Conservation (phyloP, 495 filamentous ascomycete genomes). For the Lasiosphaeris hirsuta region DNA sequence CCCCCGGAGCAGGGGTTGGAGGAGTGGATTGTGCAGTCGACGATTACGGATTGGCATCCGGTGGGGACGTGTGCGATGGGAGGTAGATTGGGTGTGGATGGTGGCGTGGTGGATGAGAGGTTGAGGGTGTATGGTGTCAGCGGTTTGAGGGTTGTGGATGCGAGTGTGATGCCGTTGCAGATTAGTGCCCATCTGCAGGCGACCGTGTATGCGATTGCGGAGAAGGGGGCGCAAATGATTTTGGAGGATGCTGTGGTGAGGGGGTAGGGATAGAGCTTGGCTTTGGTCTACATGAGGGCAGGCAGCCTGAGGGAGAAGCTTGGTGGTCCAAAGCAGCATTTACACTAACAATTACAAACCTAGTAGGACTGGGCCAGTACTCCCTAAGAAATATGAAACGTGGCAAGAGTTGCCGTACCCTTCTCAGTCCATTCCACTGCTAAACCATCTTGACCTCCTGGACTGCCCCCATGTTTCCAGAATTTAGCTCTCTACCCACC, state of each 20-base stretch:
- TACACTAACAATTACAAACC: too few relatives aligned
- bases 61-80: slow-evolving; percentile 55
- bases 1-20: slow-evolving; percentile 21
- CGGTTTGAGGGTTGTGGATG: slow-evolving; percentile 45
- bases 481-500: too few relatives aligned
- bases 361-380: too few relatives aligned
- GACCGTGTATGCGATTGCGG: slow-evolving; percentile 51
- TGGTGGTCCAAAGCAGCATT: too few relatives aligned
- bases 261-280: too few relatives aligned
- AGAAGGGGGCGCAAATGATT: slow-evolving; percentile 50
- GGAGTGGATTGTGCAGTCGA: slow-evolving; percentile 38
- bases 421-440: too few relatives aligned
- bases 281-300: too few relatives aligned
- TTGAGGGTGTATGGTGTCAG: slow-evolving; percentile 50
- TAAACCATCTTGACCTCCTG: too few relatives aligned
- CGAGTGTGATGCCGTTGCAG: slow-evolving; percentile 45
- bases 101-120: slow-evolving; percentile 47
- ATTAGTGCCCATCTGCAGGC: slow-evolving; percentile 41
- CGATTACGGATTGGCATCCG: slow-evolving; percentile 43
- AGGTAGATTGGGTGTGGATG: slow-evolving; percentile 22
- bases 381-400: too few relatives aligned
- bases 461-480: too few relatives aligned
- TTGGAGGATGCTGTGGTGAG: slow-evolving; percentile 19
- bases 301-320: too few relatives aligned
- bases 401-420: too few relatives aligned